Evolutionary conservation across 2,329 filamentous ascomycete species (phyloP).

Genomic region (Ustulina deusta): DNA sequence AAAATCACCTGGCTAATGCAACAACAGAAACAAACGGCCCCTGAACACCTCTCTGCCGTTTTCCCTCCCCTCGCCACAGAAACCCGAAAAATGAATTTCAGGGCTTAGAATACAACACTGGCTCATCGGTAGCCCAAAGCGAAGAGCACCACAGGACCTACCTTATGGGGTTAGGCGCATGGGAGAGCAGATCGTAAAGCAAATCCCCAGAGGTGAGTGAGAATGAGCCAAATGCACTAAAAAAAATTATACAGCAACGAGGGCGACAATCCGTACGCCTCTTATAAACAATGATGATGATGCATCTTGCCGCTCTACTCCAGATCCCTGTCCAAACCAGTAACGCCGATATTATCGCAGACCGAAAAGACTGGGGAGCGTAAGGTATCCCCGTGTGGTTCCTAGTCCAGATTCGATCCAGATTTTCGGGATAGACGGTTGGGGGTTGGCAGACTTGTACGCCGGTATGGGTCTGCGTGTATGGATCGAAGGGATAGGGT

Average conservation of each 20-base stretch:
- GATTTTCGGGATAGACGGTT: conserved; percentile 24
- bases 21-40: conserved; percentile 20
- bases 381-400: conserved; percentile 7
- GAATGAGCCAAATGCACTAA: conserved; percentile 28
- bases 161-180: conserved; percentile 1
- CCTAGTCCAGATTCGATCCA: conserved; percentile 20
- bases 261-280: conserved; percentile 31
- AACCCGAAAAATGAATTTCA: conserved; percentile 8
- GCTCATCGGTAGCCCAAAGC: conserved; percentile 12
- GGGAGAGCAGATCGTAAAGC: conserved; percentile 8
- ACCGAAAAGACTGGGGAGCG: conserved; percentile 29
- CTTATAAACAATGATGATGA: conserved; percentile 34
- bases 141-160: neutral
- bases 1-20: conserved; percentile 46
- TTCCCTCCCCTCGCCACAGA: conserved; percentile 24
- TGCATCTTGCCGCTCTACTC: conserved; percentile 42
- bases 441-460: conserved; percentile 18
- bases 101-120: conserved; percentile 14
- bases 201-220: conserved; percentile 1
- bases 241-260: conserved; percentile 44
- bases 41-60: conserved; percentile 36
- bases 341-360: conserved; percentile 43
- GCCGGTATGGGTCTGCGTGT: conserved; percentile 15
- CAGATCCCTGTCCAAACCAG: conserved; percentile 45
- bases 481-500: conserved; percentile 29